Evolutionary conservation across 2,329 filamentous ascomycete species (phyloP).

Genomic region (Blastomyces silverae): DNA sequence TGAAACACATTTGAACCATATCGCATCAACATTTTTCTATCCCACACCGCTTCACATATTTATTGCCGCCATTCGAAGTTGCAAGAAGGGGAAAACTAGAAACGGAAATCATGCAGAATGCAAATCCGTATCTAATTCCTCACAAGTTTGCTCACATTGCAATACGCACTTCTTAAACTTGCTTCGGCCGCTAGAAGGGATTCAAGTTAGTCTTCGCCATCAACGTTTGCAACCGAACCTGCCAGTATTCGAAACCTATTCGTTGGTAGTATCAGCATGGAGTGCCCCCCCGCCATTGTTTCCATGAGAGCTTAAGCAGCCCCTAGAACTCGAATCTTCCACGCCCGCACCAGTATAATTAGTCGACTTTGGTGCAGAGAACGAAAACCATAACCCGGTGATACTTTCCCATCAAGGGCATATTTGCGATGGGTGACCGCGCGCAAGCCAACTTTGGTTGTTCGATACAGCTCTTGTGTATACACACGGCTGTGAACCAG

Average conservation of each 20-base stretch:
- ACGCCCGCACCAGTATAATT: neutral
- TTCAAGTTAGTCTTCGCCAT: neutral
- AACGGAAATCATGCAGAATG: neutral
- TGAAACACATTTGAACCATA: neutral
- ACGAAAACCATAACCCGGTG: neutral
- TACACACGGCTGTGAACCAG: neutral
- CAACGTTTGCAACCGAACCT: neutral
- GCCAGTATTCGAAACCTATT: neutral
- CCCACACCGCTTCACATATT: neutral
- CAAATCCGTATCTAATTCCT: neutral
- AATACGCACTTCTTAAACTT: neutral
- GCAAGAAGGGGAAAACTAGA: neutral
- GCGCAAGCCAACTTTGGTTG: neutral
- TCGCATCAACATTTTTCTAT: neutral
- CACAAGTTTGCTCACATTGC: neutral
- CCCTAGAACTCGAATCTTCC: neutral
- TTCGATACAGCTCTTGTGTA: neutral
- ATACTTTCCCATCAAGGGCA: neutral
- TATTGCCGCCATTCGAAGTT: neutral
- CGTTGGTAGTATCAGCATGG: neutral
- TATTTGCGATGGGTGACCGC: neutral
- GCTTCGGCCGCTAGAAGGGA: neutral
- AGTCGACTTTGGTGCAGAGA: neutral
- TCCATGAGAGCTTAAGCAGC: neutral
- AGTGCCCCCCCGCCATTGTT: neutral